Percentiles rank a stretch among this genome's conserved stretches.
These are phyloP conservation scores for Fraxinus sp. DNA, from an alignment of 305 asterid species.

Conservation along the genomic window DNA sequence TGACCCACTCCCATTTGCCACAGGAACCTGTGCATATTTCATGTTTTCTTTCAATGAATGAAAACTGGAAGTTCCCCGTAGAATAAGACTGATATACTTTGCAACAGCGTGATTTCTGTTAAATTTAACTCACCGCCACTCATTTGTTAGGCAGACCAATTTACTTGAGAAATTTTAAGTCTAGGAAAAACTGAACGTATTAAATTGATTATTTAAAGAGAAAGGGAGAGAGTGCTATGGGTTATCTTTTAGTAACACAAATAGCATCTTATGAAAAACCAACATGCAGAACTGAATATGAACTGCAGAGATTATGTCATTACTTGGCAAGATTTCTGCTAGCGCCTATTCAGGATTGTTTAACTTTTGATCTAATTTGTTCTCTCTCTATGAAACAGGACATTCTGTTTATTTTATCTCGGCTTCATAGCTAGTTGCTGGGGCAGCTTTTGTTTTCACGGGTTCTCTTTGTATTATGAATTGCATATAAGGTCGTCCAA, in stretches of 20 bases:
- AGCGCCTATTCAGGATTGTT: conserved; percentile 16
- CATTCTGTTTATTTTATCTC: neutral
- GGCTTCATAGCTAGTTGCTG: neutral
- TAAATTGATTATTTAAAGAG: conserved; percentile 3
- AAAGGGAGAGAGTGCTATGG: conserved; percentile 1
- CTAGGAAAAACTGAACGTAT: neutral
- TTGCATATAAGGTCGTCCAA: conserved; percentile 18
- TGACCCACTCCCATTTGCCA: conserved; percentile 90
- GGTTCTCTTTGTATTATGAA: conserved; percentile 9
- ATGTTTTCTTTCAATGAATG: conserved; percentile 17
- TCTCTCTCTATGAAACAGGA: neutral
- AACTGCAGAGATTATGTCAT: conserved; percentile 11
- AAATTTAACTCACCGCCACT: conserved; percentile 25
- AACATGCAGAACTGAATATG: conserved; percentile 15
- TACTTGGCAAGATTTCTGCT: conserved; percentile 21
- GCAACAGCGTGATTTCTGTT: conserved; percentile 8
- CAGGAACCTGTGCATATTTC: conserved; percentile 79
- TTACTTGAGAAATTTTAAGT: neutral
- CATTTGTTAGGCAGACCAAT: conserved; percentile 7
- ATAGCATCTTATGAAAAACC: conserved; percentile 18
- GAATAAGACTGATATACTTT: conserved; percentile 3
- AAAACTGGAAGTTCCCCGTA: conserved; percentile 4
- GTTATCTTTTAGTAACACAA: conserved; percentile 7
- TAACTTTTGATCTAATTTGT: conserved; percentile 12
- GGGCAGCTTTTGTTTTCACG: conserved; percentile 1